phyloP scores from a whole-genome alignment of 2,329 filamentous ascomycete species.

The Hansfordia pulvinata region DNA sequence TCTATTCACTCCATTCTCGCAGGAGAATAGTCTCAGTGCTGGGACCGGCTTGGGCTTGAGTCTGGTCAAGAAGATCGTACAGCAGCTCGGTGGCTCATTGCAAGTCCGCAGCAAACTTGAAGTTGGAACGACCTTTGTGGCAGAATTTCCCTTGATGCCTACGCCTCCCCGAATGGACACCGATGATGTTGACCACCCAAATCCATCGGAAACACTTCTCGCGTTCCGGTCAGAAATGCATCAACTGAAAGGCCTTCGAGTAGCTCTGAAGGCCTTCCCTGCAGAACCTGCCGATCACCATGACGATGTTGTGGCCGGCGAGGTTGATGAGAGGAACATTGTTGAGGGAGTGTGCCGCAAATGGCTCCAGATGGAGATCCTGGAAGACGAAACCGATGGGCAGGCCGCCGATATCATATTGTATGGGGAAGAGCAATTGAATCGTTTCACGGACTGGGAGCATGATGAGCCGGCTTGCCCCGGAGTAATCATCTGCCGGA shows the following conservation, averaged over 20 bases:
- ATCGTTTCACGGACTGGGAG: constrained; percentile 5
- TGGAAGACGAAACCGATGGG: constrained; percentile 1
- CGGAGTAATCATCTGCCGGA: constrained; percentile 19
- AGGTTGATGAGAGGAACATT: constrained; percentile 7
- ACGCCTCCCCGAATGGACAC: too few species aligned
- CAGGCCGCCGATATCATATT: constrained; percentile 11
- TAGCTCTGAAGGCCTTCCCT: constrained; percentile 12
- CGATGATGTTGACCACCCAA: too few species aligned
- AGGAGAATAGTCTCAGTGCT: constrained; percentile 45
- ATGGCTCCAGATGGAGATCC: constrained; percentile 18
- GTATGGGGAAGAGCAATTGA: constrained; percentile 8
- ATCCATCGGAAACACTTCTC: neutral
- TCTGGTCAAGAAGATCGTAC: constrained; percentile 47
- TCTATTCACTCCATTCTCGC: constrained; percentile 49
- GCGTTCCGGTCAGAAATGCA: constrained; percentile 6
- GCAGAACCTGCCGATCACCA: neutral
- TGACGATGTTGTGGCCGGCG: constrained; percentile 1
- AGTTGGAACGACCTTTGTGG: constrained; percentile 5
- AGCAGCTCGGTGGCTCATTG: constrained; percentile 43
- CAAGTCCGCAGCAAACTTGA: constrained; percentile 31
- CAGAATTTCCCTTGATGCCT: constrained; percentile 5
- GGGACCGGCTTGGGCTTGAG: constrained; percentile 54
- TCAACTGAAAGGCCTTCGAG: constrained; percentile 16
- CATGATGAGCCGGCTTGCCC: constrained; percentile 7
- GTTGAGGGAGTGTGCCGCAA: constrained; percentile 15